phyloP scores from a whole-genome alignment of 345 rosid species.

The Microthlaspi erraticum region DNA sequence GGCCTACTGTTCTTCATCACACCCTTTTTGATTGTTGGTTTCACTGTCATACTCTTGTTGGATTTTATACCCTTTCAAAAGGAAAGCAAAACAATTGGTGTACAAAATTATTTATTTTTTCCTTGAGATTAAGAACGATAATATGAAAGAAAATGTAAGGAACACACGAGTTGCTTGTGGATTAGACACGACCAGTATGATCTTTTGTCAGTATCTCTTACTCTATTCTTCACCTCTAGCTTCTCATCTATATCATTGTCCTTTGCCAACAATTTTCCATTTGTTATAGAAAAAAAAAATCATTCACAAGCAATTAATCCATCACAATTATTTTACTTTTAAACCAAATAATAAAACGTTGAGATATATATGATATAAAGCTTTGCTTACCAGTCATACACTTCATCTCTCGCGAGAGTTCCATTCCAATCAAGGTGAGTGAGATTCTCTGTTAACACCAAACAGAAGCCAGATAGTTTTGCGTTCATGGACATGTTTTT shows the following conservation, averaged over 20 bases:
- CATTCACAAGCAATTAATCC: not conserved
- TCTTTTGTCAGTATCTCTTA: constrained; percentile 42
- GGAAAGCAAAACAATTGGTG: not conserved
- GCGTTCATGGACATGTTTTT: not conserved
- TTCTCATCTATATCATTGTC: constrained; percentile 49
- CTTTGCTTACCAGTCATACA: not conserved
- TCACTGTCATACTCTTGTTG: constrained; percentile 38
- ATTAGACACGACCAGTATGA: constrained; percentile 42
- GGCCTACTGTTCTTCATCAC: not conserved
- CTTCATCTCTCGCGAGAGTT: constrained; percentile 21
- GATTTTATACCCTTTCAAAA: not conserved
- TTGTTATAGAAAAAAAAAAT: not conserved
- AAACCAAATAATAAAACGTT: constrained; percentile 8
- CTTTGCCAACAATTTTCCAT: constrained; percentile 6
- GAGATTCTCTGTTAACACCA: not conserved
- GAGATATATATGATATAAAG: constrained; percentile 14
- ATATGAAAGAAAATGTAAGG: constrained; percentile 38
- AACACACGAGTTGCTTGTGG: constrained; percentile 50
- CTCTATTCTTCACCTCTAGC: constrained; percentile 55
- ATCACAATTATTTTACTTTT: not conserved
- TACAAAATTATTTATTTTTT: not conserved
- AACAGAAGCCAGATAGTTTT: not conserved
- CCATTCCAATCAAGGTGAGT: constrained; percentile 12
- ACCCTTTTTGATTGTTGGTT: not conserved
- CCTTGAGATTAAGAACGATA: constrained; percentile 39